Conservation (phyloP, 2,329 filamentous ascomycete genomes). For the Colletotrichum theobromicola region DNA sequence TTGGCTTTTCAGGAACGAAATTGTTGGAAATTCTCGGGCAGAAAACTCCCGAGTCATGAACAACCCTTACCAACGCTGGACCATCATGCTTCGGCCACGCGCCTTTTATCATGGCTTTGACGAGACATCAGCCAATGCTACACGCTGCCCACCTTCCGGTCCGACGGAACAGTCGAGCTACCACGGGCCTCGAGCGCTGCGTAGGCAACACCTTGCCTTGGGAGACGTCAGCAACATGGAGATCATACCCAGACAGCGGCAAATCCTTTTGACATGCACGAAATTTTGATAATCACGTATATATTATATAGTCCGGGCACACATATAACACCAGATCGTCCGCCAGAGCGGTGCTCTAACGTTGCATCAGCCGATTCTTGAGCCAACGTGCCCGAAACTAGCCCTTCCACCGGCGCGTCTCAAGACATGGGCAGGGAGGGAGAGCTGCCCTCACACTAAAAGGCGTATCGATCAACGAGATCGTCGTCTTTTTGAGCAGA, state of each 20-base stretch:
- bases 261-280: background rate
- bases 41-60: background rate
- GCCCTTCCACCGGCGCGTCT: background rate
- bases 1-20: background rate
- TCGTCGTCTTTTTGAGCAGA: background rate
- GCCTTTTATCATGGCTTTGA: background rate
- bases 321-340: background rate
- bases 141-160: background rate
- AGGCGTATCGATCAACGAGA: background rate
- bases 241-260: background rate
- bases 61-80: background rate
- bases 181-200: background rate
- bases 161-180: background rate
- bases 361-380: background rate
- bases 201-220: background rate
- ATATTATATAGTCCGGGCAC: background rate
- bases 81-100: background rate
- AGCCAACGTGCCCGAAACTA: background rate
- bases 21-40: background rate
- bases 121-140: background rate
- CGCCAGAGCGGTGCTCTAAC: background rate
- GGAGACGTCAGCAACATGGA: background rate
- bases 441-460: background rate
- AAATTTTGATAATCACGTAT: background rate
- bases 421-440: slow-evolving; percentile 20